phyloP scores from a whole-genome alignment of 2,329 filamentous ascomycete genomes.

The Colletotrichum eremochloae region DNA sequence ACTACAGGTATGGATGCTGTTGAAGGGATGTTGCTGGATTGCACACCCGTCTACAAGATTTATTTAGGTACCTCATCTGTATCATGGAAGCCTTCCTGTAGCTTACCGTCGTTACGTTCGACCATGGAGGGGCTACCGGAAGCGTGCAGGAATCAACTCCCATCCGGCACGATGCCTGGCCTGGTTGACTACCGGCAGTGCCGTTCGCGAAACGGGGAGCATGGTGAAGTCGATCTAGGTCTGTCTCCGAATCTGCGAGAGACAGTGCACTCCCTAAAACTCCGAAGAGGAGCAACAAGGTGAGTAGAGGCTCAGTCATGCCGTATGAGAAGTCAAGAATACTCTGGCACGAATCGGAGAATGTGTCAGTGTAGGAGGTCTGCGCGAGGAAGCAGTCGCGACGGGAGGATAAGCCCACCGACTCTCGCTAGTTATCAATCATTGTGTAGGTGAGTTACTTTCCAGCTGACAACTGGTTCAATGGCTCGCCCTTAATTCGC shows the following conservation, averaged over 20 bases:
- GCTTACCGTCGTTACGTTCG: background rate
- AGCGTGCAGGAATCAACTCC: background rate
- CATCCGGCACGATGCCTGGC: background rate
- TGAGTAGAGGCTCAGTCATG: background rate
- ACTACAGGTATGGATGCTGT: background rate
- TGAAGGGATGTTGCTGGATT: background rate
- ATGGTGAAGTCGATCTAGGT: background rate
- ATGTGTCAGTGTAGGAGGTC: background rate
- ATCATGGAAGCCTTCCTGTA: background rate
- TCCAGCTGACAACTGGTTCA: background rate
- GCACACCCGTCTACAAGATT: background rate
- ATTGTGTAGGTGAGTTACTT: background rate
- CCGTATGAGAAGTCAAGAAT: too few species aligned
- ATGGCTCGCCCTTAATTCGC: background rate
- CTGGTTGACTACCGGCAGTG: background rate
- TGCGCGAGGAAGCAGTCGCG: background rate
- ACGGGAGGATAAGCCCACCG: background rate
- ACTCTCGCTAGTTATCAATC: background rate
- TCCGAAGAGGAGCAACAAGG: background rate
- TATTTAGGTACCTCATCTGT: background rate
- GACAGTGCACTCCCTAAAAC: background rate
- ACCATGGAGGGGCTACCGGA: fast-evolving
- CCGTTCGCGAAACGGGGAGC: background rate
- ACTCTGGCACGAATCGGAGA: too few species aligned
- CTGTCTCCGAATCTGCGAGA: background rate